phyloP scores from a whole-genome alignment of 2,329 filamentous ascomycete species.

The Ophiocordyceps camponoti-saundersi region DNA sequence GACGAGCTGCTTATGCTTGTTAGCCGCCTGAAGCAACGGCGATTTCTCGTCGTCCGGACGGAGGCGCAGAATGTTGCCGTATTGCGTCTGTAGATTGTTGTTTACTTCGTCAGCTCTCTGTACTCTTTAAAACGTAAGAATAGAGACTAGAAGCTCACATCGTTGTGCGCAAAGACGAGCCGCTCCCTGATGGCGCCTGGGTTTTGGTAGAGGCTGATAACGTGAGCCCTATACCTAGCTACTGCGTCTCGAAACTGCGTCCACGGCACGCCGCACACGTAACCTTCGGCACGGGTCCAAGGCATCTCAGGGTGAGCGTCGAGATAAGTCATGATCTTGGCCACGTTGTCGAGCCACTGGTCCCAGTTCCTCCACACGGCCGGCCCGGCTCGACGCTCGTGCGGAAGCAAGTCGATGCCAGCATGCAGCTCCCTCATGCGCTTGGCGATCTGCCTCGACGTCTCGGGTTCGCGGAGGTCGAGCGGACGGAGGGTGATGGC shows the following conservation, averaged over 20 bases:
- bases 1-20: constrained; percentile 87
- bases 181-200: constrained; percentile 48
- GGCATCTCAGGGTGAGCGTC: constrained; percentile 40
- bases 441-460: constrained; percentile 86
- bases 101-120: no score
- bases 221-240: constrained; percentile 57
- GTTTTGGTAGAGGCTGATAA: constrained; percentile 58
- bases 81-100: constrained; percentile 58
- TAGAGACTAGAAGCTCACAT: constrained; percentile 39
- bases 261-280: constrained; percentile 78
- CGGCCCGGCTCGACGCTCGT: constrained; percentile 63
- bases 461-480: constrained; percentile 66
- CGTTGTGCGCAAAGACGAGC: constrained; percentile 92
- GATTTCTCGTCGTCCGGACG: constrained; percentile 56
- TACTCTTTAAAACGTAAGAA: no score
- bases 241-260: constrained; percentile 56
- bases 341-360: constrained; percentile 60
- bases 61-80: constrained; percentile 83
- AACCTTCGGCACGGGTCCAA: constrained; percentile 51
- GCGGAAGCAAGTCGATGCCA: constrained; percentile 68
- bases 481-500: constrained; percentile 61
- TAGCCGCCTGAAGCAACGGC: constrained; percentile 72
- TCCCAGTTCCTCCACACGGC: constrained; percentile 91
- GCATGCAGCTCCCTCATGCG: constrained; percentile 94
- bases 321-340: constrained; percentile 37